Base-by-base conservation (phyloP, 129 eudicot genomes). In the Chrysanthemum seticuspe region DNA sequence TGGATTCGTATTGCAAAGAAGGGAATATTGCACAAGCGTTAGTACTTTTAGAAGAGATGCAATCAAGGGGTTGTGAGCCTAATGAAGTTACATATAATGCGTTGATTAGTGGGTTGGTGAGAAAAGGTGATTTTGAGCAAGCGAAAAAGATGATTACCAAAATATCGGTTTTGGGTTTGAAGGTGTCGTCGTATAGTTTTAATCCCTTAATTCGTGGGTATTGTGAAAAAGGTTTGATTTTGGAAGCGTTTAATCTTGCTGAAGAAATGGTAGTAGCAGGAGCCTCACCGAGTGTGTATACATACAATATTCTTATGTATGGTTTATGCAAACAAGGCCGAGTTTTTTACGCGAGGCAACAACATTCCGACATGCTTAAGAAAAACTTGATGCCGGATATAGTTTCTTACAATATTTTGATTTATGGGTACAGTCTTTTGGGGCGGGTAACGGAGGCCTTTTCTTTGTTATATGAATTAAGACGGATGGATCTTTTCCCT, bases 171-270 rank as follows among this genome's bases (percentile, higher is more conserved):
- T 53, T 50, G 34, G 89, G 96, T 23, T 79, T 84, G 70, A 72
- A 86, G 73, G 86, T 89, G 49, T 89, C 91, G 3, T 84, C 83
- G 14, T 74, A 74, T 65, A 77, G 84, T 13, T 89, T 84, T 61
- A 89, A 86, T 56, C 88, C 91, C 13, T 76, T 89, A 64, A 83
- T 89, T 68, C 82, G 80, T 74, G 96, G 83, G 50, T 89, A 84
- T 55, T 86, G 89, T 60, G 71, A 74, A 29, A 89, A 78, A 63
- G 91, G 96, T 16, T 77, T 89, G 82, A 72, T 89, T 67, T 80
- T 72, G 53, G 88, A 89, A 58, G 96, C 96, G 29, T 69, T 77
- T 54, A 68, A 72, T 34, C 85, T 89, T 65, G 65, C 62, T 64
- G 82, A 86, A 72, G 96, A 89, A 79, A 89, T 89, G 96, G 81